A percentile compares a stretch with the other conserved stretches of the same genome.
phyloP scores from a whole-genome alignment of 139 green algal genomes.

The Picochlorum sp. region DNA sequence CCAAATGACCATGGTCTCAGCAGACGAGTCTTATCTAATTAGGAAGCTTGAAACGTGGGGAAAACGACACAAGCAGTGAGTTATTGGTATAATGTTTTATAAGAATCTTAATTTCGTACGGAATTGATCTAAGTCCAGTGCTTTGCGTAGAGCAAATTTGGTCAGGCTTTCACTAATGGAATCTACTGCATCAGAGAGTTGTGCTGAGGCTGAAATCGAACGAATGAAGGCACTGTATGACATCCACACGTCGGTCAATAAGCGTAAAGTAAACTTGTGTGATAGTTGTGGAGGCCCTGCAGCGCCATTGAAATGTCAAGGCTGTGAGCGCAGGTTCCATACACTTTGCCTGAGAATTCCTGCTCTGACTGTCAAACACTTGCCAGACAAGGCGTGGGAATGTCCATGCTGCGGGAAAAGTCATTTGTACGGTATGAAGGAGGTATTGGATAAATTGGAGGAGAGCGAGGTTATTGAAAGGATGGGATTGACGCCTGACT shows the following conservation, averaged over 20 bases:
- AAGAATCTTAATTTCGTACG: no score
- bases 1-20: slow-evolving; percentile 2
- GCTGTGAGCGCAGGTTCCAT: background rate
- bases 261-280: background rate
- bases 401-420: background rate
- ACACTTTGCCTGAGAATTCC: background rate
- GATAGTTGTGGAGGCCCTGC: background rate
- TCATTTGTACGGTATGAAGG: background rate
- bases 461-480: slow-evolving; percentile 10
- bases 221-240: background rate
- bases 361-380: background rate
- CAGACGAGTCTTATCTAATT: background rate
- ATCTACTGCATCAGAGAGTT: background rate
- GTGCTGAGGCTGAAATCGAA: background rate
- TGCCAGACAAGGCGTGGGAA: background rate
- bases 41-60: slow-evolving; percentile 9
- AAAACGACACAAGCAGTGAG: slow-evolving; percentile 21
- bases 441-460: background rate
- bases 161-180: background rate
- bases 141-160: background rate
- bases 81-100: background rate
- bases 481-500: slow-evolving; percentile 66
- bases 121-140: no score
- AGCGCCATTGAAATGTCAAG: background rate
- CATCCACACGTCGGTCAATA: background rate